Evolutionary conservation across 2,329 filamentous ascomycete species (phyloP).

Genomic region (Dactylellina haptotyla): DNA sequence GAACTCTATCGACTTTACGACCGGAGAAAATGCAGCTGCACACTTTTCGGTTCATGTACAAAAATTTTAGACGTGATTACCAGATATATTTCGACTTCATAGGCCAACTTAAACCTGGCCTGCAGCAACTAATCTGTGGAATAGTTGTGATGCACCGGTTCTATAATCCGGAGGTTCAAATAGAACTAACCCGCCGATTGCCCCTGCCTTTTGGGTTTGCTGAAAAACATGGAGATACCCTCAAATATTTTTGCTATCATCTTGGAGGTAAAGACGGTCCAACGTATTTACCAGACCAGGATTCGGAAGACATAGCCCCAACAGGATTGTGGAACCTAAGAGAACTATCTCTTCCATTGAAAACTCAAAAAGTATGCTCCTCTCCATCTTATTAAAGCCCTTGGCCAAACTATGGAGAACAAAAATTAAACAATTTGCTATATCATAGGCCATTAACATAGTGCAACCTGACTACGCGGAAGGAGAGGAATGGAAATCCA

Average conservation of each 20-base stretch:
- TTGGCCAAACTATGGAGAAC: no score
- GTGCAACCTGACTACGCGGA: no score
- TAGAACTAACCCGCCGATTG: neutral
- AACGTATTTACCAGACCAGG: neutral
- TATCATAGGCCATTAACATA: no score
- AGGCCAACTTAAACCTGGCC: neutral
- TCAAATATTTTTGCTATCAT: constrained; percentile 3
- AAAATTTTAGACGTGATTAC: neutral
- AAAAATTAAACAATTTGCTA: no score
- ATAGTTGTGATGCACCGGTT: neutral
- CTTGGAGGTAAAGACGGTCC: no score
- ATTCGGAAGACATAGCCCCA: no score
- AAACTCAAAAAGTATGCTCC: neutral
- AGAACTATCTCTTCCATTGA: neutral
- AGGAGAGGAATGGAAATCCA: no score
- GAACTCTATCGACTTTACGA: neutral
- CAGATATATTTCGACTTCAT: neutral
- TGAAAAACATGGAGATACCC: constrained; percentile 9
- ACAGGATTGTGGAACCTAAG: neutral
- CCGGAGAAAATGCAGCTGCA: neutral
- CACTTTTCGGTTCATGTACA: neutral
- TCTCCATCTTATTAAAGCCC: no score
- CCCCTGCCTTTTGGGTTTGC: neutral
- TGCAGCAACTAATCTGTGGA: neutral
- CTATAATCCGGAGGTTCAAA: neutral